Evolutionary conservation across 306 rosid genomes (phyloP), one percentile per base, ranked within the genome.

Genomic region (Prinsepia uniflora): DNA sequence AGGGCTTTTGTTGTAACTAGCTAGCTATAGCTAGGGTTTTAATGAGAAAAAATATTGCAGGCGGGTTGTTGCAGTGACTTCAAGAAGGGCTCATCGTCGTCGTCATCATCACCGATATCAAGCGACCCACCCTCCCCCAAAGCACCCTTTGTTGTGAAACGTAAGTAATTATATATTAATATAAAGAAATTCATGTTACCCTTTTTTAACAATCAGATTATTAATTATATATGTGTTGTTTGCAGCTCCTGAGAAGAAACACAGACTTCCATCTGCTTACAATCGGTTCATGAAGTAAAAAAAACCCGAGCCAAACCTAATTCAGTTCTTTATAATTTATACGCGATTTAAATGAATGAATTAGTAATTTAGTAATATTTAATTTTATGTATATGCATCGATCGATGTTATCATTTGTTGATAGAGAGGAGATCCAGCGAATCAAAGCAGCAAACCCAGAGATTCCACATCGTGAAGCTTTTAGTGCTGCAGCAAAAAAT

Each of bases 261-360:
- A 94, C 74, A 83, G 97, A 44, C 92, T 94, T 11, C 99, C 99
- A 43, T 94, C 99, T 69, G 97, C 99, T 46, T 94, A 91, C 85
- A 94, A 94, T 65, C 92, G 99, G 68, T 94, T 94, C 89, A 94
- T 94, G 99, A 94, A 94, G 99, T 94, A 86, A 87, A 89, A 47
- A 67, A 63, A 30, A 70, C 56, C 17, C 53, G 64, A 46, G 13
- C 64, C 15, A 30, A 57, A 17, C 46, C 18, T 22, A 9, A 5
- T 10, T 12, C 6, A 54, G 17, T 41, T n/a, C 15, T 50, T 6
- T 11, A 24, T 57, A 24, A 11, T 11, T 57, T 20, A 6, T 56
- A 2, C 4, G 36, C 36, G 1, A 30, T 30, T 2, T 30, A 30
- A 30, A 30, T 30, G 36, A 30, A 30, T 30, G 36, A 30, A 30